phyloP scores from a whole-genome alignment of 257 asterid genomes.

The Nicotiana tabacum region DNA sequence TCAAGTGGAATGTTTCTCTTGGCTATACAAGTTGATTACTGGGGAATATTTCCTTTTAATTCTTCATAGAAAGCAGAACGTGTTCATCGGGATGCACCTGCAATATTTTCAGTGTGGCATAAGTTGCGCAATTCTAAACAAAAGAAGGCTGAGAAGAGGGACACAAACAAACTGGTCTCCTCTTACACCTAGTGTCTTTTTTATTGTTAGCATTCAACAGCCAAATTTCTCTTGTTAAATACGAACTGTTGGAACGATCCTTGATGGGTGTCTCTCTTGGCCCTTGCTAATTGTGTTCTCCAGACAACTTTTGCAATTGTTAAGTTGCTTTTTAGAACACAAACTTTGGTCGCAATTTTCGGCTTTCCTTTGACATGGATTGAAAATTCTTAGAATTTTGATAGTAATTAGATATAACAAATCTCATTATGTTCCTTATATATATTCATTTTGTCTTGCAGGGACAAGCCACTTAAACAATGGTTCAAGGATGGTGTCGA shows the following conservation, averaged over 20 bases:
- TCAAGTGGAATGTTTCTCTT: not conserved
- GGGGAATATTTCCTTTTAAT: not conserved
- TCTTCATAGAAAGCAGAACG: not conserved
- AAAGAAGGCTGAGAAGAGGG: not conserved
- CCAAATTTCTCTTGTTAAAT: not conserved
- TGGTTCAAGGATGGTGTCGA: too few species aligned
- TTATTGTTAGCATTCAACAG: not conserved
- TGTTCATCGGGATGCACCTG: not conserved
- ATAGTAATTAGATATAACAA: too few species aligned
- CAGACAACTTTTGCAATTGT: too few species aligned
- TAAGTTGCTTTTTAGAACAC: too few species aligned
- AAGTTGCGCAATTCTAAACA: not conserved
- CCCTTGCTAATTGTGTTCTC: not conserved
- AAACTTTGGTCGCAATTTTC: too few species aligned
- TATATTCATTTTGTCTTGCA: too few species aligned
- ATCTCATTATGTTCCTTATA: too few species aligned
- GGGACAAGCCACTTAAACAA: too few species aligned
- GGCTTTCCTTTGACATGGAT: too few species aligned
- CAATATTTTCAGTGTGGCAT: not conserved
- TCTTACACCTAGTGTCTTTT: not conserved
- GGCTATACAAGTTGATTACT: not conserved
- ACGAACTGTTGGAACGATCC: not conserved
- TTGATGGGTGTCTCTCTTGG: not conserved
- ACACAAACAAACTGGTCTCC: not conserved
- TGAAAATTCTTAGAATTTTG: too few species aligned